A percentile compares a stretch with the other conserved stretches of the same genome.
Evolutionary conservation across 768 basidiomycete genomes (phyloP).

Genomic region (Kockovaella imperatae): DNA sequence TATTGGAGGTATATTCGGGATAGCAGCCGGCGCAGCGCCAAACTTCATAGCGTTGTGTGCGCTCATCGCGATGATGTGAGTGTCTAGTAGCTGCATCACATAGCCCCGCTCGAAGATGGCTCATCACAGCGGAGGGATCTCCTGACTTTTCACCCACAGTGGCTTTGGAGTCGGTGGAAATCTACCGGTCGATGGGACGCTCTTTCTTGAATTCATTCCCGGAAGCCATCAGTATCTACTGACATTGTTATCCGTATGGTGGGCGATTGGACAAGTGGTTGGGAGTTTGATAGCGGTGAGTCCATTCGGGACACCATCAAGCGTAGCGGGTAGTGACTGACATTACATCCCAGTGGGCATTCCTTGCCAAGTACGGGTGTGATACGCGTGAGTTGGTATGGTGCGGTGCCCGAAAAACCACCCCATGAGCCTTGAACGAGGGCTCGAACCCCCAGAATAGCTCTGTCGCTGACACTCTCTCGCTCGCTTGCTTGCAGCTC

Average conservation of each 20-base stretch:
- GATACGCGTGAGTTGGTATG: slow-evolving; percentile 2
- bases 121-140: not conserved
- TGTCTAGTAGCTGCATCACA: not conserved
- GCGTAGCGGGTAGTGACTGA: no score
- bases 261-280: slow-evolving; percentile 66
- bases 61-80: slow-evolving; percentile 33
- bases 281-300: slow-evolving; percentile 63
- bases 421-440: not conserved
- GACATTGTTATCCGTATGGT: slow-evolving; percentile 70
- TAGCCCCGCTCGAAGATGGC: no score
- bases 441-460: no score
- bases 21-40: slow-evolving; percentile 57
- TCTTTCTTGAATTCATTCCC: slow-evolving; percentile 67
- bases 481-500: not conserved
- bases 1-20: slow-evolving; percentile 59
- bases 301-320: slow-evolving; percentile 52
- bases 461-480: not conserved
- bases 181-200: slow-evolving; percentile 64
- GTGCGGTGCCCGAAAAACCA: no score
- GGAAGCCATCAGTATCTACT: slow-evolving; percentile 65
- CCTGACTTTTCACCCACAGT: not conserved
- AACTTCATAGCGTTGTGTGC: slow-evolving; percentile 52
- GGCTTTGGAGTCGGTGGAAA: slow-evolving; percentile 48
- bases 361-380: slow-evolving; percentile 15
- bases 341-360: slow-evolving; percentile 45